Conservation (phyloP, 2,329 filamentous ascomycete genomes). For the Penicillium sp. region DNA sequence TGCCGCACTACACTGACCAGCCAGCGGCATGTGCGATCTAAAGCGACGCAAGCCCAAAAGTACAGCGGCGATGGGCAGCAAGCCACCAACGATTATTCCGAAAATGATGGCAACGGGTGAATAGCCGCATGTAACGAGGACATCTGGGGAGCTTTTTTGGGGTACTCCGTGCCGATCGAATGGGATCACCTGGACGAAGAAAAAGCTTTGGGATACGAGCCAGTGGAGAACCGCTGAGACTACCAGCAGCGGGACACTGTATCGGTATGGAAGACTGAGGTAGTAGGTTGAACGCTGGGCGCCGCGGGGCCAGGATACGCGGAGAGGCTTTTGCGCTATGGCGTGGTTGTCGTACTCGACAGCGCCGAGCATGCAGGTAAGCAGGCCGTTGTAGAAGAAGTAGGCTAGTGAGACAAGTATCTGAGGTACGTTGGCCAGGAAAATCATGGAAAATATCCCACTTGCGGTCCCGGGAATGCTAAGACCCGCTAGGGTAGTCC, state of each 20-base stretch:
- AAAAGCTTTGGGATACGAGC: constrained; percentile 49
- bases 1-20: neutral
- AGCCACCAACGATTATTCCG: neutral
- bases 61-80: neutral
- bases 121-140: neutral
- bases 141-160: neutral
- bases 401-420: constrained; percentile 35
- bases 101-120: neutral
- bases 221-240: constrained; percentile 44
- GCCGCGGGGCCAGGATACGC: constrained; percentile 45
- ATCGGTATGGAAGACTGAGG: constrained; percentile 46
- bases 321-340: constrained; percentile 37
- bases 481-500: neutral
- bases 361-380: constrained; percentile 48
- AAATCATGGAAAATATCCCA: neutral
- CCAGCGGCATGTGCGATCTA: neutral
- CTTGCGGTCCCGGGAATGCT: neutral
- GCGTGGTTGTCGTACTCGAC: constrained; percentile 50
- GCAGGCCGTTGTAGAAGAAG: constrained; percentile 34
- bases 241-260: constrained; percentile 40
- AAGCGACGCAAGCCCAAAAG: neutral
- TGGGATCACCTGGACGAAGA: constrained; percentile 21
- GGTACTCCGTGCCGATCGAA: neutral
- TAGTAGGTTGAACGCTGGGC: constrained; percentile 48
- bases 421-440: constrained; percentile 31